These are phyloP conservation scores for Wickerhamiella alocasiicola DNA, from an alignment of 805 yeast species.

Conservation along the genomic window DNA sequence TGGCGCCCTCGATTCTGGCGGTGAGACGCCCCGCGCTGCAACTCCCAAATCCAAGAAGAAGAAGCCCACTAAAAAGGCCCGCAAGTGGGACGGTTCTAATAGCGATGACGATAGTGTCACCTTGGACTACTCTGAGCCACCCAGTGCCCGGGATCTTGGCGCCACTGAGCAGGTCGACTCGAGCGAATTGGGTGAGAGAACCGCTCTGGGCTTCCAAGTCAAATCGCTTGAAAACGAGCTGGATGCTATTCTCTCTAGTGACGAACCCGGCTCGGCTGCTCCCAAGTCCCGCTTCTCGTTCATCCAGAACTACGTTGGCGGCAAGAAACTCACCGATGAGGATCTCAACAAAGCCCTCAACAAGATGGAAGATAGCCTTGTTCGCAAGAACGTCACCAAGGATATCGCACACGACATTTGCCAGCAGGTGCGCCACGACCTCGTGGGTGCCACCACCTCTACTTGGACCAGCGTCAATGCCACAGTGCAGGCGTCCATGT, in stretches of 20 bases:
- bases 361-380: constrained; percentile 60
- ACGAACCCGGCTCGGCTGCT: constrained; percentile 9
- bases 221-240: constrained; percentile 48
- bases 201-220: constrained; percentile 48
- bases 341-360: constrained; percentile 55
- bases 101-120: constrained; percentile 32
- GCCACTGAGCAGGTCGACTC: constrained; percentile 4
- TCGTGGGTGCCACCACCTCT: constrained; percentile 61
- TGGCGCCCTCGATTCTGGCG: background rate
- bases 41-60: constrained; percentile 15
- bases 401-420: constrained; percentile 68
- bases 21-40: constrained; percentile 9
- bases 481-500: constrained; percentile 50
- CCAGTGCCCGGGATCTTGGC: constrained; percentile 19
- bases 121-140: constrained; percentile 43
- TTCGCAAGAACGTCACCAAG: constrained; percentile 83
- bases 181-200: constrained; percentile 22
- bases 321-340: constrained; percentile 47
- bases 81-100: constrained; percentile 49
- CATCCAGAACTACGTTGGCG: constrained; percentile 51
- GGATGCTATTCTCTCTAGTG: constrained; percentile 29
- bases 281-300: constrained; percentile 38
- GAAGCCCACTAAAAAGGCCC: constrained; percentile 32
- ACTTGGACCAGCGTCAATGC: constrained; percentile 61
- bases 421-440: constrained; percentile 52